Evolutionary conservation across 768 basidiomycete genomes (phyloP).

Genomic region (Thelephora ganbajun): DNA sequence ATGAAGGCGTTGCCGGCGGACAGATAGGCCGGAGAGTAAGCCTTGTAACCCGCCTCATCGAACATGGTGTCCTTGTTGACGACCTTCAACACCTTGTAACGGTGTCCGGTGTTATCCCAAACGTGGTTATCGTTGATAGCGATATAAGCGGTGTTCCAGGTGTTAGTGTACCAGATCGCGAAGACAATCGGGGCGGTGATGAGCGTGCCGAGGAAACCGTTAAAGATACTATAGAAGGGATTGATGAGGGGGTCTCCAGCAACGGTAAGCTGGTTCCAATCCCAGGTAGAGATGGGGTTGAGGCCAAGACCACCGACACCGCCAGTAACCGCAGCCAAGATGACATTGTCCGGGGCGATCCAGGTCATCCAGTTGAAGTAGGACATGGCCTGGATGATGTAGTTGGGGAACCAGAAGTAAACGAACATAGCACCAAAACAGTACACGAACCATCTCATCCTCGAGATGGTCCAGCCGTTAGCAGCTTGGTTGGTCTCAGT

Average conservation of each 20-base stretch:
- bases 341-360: constrained; percentile 69
- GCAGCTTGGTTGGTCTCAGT: not conserved
- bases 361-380: constrained; percentile 88
- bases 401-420: constrained; percentile 1
- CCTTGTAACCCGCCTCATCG: constrained; percentile 48
- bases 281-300: constrained; percentile 61
- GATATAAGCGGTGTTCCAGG: constrained; percentile 41
- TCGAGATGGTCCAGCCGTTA: not conserved
- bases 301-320: constrained; percentile 65
- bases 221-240: constrained; percentile 21
- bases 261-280: constrained; percentile 73
- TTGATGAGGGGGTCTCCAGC: constrained; percentile 67
- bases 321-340: constrained; percentile 62
- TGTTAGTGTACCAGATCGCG: not conserved
- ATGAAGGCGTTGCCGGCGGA: not conserved
- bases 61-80: constrained; percentile 46
- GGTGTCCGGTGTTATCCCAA: constrained; percentile 64
- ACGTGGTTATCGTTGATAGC: constrained; percentile 53
- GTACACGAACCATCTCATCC: not conserved
- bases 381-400: constrained; percentile 60
- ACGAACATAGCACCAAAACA: not conserved
- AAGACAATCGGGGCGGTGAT: not conserved
- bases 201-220: not conserved
- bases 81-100: constrained; percentile 47
- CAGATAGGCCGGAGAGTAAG: constrained; percentile 48